Conservation (phyloP, 495 filamentous ascomycete genomes). For the Cercophora samala region DNA sequence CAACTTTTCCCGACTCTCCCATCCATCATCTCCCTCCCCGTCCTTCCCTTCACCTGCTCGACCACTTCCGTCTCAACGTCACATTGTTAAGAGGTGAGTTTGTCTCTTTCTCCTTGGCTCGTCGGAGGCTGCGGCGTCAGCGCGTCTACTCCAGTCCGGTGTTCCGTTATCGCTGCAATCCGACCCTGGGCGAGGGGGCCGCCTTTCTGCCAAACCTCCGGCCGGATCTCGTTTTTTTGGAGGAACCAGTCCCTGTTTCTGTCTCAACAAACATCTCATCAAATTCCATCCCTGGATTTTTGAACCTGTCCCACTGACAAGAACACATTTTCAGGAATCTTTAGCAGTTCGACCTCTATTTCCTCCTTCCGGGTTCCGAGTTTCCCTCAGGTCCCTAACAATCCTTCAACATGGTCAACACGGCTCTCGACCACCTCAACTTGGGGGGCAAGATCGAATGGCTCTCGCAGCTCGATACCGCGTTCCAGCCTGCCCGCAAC, state of each 20-base stretch:
- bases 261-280: background rate
- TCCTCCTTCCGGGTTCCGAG: background rate
- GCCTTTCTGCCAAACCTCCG: background rate
- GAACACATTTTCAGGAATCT: background rate
- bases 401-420: slow-evolving; percentile 50
- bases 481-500: slow-evolving; percentile 75
- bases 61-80: background rate
- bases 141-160: no score
- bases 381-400: background rate
- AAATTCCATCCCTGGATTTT: background rate
- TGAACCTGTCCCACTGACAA: background rate
- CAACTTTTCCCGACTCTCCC: slow-evolving; percentile 3
- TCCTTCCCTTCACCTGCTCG: background rate
- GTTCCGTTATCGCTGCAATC: slow-evolving; percentile 12
- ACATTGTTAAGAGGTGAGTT: slow-evolving; percentile 3
- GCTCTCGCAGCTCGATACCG: slow-evolving; percentile 73
- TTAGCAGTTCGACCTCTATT: slow-evolving; percentile 1
- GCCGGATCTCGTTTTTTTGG: background rate
- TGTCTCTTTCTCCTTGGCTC: background rate
- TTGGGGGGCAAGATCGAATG: slow-evolving; percentile 85
- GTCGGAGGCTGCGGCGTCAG: background rate
- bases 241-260: background rate
- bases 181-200: background rate
- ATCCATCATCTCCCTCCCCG: background rate
- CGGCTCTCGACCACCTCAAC: slow-evolving; percentile 73